Evolutionary conservation across 805 yeast genomes (phyloP), one percentile per base, ranked within the genome.

Genomic region (Candida sonorensis): DNA sequence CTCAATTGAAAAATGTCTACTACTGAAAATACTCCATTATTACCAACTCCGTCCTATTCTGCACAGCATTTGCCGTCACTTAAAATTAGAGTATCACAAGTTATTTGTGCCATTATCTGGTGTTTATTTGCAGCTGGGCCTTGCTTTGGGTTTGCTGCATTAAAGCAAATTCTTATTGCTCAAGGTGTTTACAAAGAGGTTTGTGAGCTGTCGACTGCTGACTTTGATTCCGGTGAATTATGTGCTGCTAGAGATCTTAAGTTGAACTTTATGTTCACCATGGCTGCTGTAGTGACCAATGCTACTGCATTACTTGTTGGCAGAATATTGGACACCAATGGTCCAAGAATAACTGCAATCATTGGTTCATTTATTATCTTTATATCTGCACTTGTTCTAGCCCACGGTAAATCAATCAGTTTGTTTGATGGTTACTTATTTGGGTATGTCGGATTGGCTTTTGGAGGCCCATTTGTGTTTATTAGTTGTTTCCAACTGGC

Each of bases 381-480:
- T 10, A 10, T 64, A 4, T 95, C 88, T 1, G 57, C 88, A 0
- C 17, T 48, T 10, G 26, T 50, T 22, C 36, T 59, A 22, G 35
- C 55, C 2, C 27, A 44, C 27, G 61, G 58, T 10, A 24, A 40
- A 4, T 16, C 30, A 2, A 46, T 57, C 17, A 18, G 25, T 0
- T 5, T 43, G 0, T 44, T 71, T 27, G 96, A 87, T 54, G 75
- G 79, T 3, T 87, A 82, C 55, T 54, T 85, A 23, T 35, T 59
- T 7, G 97, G 97, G 1, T 90, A 84, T 54, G 63, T 81, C 2
- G 55, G 72, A 11, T 62, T 88, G 16, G 96, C 96, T 0, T 63
- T 86, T 36, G 95, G 95, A 6, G 97, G 97, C 4, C 97, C 97
- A 8, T 87, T 88, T 60, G 88, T 82, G 14, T 88, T 84, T 53